Base-by-base conservation (phyloP, 495 filamentous ascomycete species). In the Niebla homalea region DNA sequence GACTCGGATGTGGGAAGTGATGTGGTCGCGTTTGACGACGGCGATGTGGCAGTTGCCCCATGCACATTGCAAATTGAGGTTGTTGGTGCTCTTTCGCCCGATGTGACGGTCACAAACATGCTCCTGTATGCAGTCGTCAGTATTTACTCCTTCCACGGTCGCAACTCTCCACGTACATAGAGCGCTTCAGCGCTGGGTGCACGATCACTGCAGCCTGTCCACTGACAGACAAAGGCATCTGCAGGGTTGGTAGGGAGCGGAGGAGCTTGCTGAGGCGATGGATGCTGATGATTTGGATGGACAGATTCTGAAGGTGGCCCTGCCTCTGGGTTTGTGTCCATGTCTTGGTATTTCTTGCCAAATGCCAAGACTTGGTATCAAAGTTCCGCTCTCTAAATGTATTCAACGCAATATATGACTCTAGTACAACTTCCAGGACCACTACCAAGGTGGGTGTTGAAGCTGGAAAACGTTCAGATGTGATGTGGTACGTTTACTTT, bases 21-120 rank as follows among this genome's bases (percentile, higher is more conserved):
- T 99, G 64, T 99, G 93, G 59, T 99, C 93, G 56, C 93, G 87
- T 75, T 99, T 99, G 62, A 97, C 92, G 11, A 92, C 96, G 25
- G 89, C 95, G 12, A 89, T 95, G 53, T 85, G 83, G 70, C 93
- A 99, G 55, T 80, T 81, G 58, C 89, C 89, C 93, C 93, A 99
- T 62, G 92, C 87, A 67, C 93, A 99, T 19, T 87, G 94, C 59
- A 99, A 67, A 67, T 94, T 96, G 55, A 99, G 74, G 67, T 99
- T 99, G 72, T 97, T 97, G 55, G 93, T 99, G 72, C 84, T 90
- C 73, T 97, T 97, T 64, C 93, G 86, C 55, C 93, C 93, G 60
- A 99, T 89, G 69, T 99, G 93, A 61, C 85, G 86, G 65, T 99
- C 93, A 70, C 93, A 99, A 57, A 99, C 87, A 63, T 99, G 93